These are phyloP conservation scores for Alternaria arborescens DNA, from an alignment of 2,329 filamentous ascomycete species.

Conservation along the genomic window DNA sequence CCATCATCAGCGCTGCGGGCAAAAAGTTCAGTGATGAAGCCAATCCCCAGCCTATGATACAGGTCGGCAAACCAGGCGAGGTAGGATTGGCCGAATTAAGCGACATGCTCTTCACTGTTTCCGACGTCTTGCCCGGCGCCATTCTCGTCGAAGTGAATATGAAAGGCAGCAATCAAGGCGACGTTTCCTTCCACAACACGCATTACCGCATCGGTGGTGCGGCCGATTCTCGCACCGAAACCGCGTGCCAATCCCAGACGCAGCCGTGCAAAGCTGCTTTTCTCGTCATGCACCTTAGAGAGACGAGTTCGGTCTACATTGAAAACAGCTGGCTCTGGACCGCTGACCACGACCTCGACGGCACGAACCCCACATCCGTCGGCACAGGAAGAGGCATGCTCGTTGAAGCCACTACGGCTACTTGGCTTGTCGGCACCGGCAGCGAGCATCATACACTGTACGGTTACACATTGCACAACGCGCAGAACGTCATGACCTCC, in stretches of 20 bases:
- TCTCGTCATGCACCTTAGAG: neutral
- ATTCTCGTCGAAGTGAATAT: neutral
- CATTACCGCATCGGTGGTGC: neutral
- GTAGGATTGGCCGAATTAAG: neutral
- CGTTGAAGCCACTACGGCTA: neutral
- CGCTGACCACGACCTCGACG: neutral
- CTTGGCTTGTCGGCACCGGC: neutral
- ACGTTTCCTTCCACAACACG: neutral
- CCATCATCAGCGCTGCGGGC: neutral
- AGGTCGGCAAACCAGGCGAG: neutral
- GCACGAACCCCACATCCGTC: neutral
- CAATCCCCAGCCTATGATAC: neutral
- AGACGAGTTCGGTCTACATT: neutral
- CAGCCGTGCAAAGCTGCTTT: neutral
- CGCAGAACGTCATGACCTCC: neutral
- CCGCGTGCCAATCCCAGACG: neutral
- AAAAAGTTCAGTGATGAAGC: neutral
- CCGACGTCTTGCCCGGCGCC: neutral
- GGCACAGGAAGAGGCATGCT: neutral
- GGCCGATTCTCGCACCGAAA: neutral
- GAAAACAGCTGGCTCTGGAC: neutral
- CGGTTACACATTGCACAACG: neutral
- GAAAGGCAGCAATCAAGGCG: neutral
- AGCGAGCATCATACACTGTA: neutral
- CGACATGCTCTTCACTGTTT: neutral